Conservation (phyloP, 371 early-diverging fungal genomes). For the Actinomortierella wolfii region DNA sequence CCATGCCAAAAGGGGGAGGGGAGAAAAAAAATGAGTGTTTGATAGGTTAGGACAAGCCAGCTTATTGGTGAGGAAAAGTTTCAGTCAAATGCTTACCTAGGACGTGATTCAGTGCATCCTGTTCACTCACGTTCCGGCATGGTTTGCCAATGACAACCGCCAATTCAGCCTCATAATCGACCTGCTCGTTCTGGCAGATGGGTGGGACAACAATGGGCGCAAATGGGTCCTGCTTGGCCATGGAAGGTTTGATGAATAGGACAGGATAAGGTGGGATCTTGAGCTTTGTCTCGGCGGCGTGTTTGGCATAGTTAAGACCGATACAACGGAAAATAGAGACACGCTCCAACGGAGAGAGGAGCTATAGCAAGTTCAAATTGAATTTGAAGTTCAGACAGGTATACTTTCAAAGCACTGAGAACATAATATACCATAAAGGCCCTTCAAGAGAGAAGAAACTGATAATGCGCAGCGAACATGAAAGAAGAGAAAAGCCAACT, state of each 20-base stretch:
- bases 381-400: slow-evolving; percentile 3
- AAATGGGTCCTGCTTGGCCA: slow-evolving; percentile 51
- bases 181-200: slow-evolving; percentile 53
- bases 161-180: slow-evolving; percentile 67
- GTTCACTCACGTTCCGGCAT: slow-evolving; percentile 54
- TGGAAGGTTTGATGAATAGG: slow-evolving; percentile 60
- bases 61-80: neutral
- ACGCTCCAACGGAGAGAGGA: slow-evolving; percentile 52
- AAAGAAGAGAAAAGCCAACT: neutral
- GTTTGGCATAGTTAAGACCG: slow-evolving; percentile 63
- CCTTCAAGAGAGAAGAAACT: neutral
- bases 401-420: neutral
- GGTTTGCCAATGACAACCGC: slow-evolving; percentile 64
- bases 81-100: slow-evolving; percentile 39
- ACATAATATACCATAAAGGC: neutral
- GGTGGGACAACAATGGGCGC: slow-evolving; percentile 54
- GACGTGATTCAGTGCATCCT: slow-evolving; percentile 57
- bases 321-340: slow-evolving; percentile 56
- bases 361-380: slow-evolving; percentile 13
- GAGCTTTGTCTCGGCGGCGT: slow-evolving; percentile 58
- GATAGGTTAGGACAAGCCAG: neutral
- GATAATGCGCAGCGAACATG: neutral
- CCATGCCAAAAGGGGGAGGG: neutral
- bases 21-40: neutral
- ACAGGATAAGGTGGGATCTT: slow-evolving; percentile 56